phyloP scores from a whole-genome alignment of 169 alveolate genomes.

The Miamiensis avidus region DNA sequence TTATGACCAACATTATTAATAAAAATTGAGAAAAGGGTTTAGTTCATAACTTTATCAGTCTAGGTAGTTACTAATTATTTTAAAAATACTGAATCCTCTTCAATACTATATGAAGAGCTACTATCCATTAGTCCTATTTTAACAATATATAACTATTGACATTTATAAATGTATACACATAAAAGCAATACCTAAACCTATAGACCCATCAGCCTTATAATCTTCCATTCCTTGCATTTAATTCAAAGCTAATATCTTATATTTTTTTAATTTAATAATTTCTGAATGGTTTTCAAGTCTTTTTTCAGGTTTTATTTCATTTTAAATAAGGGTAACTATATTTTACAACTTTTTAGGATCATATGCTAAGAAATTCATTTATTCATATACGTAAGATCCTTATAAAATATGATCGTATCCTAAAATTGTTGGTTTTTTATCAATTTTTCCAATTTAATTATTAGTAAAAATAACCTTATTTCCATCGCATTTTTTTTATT shows the following conservation, averaged over 20 bases:
- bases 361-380: conserved; percentile 6
- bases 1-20: conserved; percentile 10
- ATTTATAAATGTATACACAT: conserved; percentile 8
- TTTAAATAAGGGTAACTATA: conserved; percentile 1
- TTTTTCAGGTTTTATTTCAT: neutral
- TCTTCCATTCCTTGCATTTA: neutral
- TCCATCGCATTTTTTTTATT: neutral
- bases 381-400: neutral
- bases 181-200: conserved; percentile 21
- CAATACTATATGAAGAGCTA: neutral
- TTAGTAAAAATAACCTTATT: neutral
- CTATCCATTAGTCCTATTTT: neutral
- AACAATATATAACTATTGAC: neutral
- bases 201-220: conserved; percentile 21
- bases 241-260: neutral
- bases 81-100: conserved; percentile 2
- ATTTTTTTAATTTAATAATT: neutral
- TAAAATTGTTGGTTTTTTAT: too few relatives aligned
- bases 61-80: neutral
- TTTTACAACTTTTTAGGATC: conserved; percentile 6
- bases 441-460: neutral
- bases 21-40: neutral
- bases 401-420: neutral
- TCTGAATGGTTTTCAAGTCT: neutral
- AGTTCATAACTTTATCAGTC: neutral